Evolutionary conservation across 352 stramenopile genomes (phyloP).

Genomic region (Aphanomyces astaci): DNA sequence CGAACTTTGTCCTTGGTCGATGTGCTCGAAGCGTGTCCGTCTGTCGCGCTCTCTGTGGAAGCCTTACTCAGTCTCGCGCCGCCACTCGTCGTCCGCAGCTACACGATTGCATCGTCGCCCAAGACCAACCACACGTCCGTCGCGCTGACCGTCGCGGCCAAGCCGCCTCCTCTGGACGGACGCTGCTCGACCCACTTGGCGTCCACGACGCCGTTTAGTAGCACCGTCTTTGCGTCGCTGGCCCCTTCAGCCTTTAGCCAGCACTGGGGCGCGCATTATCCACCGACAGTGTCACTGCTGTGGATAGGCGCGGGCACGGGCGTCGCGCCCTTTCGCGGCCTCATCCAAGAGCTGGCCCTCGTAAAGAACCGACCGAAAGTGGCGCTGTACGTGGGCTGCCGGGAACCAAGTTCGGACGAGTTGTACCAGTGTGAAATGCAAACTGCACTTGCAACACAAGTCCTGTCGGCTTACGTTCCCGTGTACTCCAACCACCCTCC

Average conservation of each 20-base stretch:
- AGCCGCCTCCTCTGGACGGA: conserved; percentile 35
- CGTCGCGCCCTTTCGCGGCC: conserved; percentile 75
- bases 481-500: conserved; percentile 41
- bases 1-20: conserved; percentile 45
- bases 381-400: conserved; percentile 66
- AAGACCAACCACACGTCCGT: conserved; percentile 43
- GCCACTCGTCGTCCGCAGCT: conserved; percentile 58
- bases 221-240: conserved; percentile 40
- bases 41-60: conserved; percentile 47
- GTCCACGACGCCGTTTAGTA: conserved; percentile 32
- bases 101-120: conserved; percentile 76
- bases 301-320: conserved; percentile 71
- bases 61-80: conserved; percentile 65
- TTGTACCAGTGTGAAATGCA: conserved; percentile 63
- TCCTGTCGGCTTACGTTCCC: conserved; percentile 49
- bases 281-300: conserved; percentile 38
- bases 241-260: conserved; percentile 13
- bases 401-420: conserved; percentile 47
- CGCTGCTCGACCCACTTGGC: conserved; percentile 71
- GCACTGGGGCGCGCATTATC: neutral
- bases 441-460: conserved; percentile 29
- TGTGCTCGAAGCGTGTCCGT: conserved; percentile 60
- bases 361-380: neutral
- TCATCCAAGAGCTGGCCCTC: conserved; percentile 49
- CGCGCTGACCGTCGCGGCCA: conserved; percentile 64